Evolutionary conservation across 805 yeast genomes (phyloP).

Genomic region (Spathaspora hagerdaliae): DNA sequence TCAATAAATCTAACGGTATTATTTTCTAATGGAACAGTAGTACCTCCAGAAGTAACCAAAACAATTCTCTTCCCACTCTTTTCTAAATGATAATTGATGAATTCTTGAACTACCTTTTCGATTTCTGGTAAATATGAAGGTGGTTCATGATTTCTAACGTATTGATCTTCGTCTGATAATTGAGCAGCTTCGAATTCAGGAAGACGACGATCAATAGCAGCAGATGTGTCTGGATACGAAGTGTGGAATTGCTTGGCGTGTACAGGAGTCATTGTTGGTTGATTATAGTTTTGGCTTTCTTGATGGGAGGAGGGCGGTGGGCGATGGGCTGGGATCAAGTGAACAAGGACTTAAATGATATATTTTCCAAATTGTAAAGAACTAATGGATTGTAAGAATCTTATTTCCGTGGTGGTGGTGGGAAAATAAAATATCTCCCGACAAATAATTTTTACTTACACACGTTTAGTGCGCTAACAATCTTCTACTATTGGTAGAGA

Average conservation of each 20-base stretch:
- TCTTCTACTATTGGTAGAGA: no score
- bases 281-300: no score
- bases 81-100: conserved; percentile 52
- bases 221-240: conserved; percentile 60
- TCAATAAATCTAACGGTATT: conserved; percentile 96
- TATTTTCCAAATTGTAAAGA: no score
- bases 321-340: not conserved
- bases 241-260: conserved; percentile 38
- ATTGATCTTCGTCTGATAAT: conserved; percentile 66
- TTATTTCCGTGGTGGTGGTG: no score
- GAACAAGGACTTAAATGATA: no score
- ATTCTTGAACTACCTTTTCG: conserved; percentile 51
- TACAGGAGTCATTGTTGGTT: conserved; percentile 1
- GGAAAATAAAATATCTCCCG: no score
- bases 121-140: conserved; percentile 72
- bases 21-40: conserved; percentile 95
- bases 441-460: no score
- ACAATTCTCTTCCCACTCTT: conserved; percentile 53
- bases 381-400: no score
- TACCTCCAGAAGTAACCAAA: conserved; percentile 93
- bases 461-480: no score
- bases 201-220: conserved; percentile 76
- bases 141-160: conserved; percentile 66
- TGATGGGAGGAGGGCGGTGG: not conserved
- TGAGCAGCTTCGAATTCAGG: conserved; percentile 79